phyloP scores from a whole-genome alignment of 2,329 filamentous ascomycete species.

The Venturia oleaginea region DNA sequence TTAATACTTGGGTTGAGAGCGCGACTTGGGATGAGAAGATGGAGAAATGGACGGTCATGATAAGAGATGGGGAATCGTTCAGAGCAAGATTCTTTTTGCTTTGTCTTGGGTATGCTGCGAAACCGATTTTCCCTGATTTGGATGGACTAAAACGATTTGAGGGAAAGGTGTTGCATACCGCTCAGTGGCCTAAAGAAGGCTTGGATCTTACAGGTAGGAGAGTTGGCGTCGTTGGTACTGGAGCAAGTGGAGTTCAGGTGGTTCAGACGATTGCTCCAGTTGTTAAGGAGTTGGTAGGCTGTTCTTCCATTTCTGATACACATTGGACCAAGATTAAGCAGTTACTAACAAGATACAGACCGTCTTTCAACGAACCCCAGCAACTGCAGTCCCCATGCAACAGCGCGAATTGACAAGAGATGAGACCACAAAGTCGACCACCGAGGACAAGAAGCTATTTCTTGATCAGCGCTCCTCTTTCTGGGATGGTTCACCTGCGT shows the following conservation, averaged over 20 bases:
- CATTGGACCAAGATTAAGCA: neutral
- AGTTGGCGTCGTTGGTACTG: slow-evolving; percentile 35
- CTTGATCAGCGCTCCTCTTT: neutral
- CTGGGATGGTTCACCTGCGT: slow-evolving; percentile 6
- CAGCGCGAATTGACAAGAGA: slow-evolving; percentile 38
- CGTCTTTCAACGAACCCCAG: slow-evolving; percentile 60
- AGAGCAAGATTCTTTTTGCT: slow-evolving; percentile 33
- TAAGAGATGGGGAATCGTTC: slow-evolving; percentile 15
- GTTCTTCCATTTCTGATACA: neutral
- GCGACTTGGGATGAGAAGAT: slow-evolving; percentile 39
- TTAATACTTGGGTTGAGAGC: slow-evolving; percentile 36
- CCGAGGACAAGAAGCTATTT: neutral
- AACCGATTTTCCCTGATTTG: slow-evolving; percentile 34
- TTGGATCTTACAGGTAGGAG: slow-evolving; percentile 30
- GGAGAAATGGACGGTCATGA: slow-evolving; percentile 25
- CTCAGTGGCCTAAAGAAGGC: slow-evolving; percentile 31
- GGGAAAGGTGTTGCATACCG: slow-evolving; percentile 34
- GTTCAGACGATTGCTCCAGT: slow-evolving; percentile 19
- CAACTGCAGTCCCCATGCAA: slow-evolving; percentile 54
- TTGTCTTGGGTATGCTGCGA: slow-evolving; percentile 8
- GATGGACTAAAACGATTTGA: slow-evolving; percentile 28
- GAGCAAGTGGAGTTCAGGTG: slow-evolving; percentile 32
- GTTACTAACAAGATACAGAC: slow-evolving; percentile 18
- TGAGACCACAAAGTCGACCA: slow-evolving; percentile 24
- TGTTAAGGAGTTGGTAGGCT: neutral